Evolutionary conservation across 164 flowering plant species (phyloP).

Genomic region (Cinnamomum micranthum): DNA sequence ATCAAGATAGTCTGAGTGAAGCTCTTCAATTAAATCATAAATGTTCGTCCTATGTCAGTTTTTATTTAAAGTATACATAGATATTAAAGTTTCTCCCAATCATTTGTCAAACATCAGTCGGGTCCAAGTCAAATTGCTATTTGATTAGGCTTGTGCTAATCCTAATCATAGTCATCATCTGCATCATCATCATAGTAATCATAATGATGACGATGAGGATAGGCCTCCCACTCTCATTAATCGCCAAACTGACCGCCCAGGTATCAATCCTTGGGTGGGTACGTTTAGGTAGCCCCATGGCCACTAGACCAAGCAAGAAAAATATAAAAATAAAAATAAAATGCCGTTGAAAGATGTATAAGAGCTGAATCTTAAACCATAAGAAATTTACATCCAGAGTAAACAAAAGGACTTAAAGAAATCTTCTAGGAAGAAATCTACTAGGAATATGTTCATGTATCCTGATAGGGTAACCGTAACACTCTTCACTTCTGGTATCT

Average conservation of each 20-base stretch:
- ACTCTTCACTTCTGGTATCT: conserved; percentile 78
- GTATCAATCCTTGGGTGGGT: no score
- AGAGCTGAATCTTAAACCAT: not conserved
- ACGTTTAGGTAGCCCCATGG: no score
- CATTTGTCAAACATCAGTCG: not conserved
- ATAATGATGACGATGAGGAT: no score
- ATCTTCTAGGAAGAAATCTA: conserved; percentile 21
- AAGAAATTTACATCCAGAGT: not conserved
- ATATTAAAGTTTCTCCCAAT: no score
- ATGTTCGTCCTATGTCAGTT: no score
- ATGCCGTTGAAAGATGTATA: no score
- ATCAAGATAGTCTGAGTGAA: no score
- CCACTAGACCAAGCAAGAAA: no score
- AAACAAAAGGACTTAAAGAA: conserved; percentile 18
- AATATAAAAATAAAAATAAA: no score
- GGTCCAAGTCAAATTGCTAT: not conserved
- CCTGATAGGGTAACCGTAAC: conserved; percentile 62
- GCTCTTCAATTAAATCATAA: no score
- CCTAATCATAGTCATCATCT: not conserved
- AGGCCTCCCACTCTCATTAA: not conserved
- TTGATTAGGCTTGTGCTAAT: not conserved
- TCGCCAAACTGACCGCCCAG: not conserved
- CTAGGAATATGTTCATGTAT: conserved; percentile 50
- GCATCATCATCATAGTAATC: not conserved
- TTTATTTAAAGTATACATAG: no score